These are phyloP conservation scores for Monilinia fructicola DNA, from an alignment of 2,329 filamentous ascomycete species.

Conservation along the genomic window DNA sequence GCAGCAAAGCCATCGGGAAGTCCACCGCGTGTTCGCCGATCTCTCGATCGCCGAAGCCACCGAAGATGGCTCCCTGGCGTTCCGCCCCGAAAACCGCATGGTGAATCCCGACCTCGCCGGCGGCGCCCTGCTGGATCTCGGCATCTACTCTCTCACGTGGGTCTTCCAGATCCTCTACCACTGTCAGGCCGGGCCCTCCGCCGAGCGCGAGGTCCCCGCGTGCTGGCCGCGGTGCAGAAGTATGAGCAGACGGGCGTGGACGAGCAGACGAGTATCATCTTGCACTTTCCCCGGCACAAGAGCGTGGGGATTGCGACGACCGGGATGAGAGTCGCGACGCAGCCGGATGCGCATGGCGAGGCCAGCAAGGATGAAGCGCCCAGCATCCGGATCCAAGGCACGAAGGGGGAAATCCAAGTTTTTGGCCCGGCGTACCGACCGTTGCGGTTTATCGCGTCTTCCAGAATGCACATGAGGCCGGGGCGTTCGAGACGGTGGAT, in stretches of 20 bases:
- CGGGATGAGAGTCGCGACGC: constrained; percentile 48
- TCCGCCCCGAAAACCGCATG: constrained; percentile 56
- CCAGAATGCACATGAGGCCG: constrained; percentile 36
- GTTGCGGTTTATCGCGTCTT: constrained; percentile 53
- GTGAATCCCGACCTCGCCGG: constrained; percentile 68
- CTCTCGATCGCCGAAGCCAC: constrained; percentile 50
- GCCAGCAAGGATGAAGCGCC: constrained; percentile 53
- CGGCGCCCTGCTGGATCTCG: constrained; percentile 65
- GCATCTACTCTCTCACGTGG: constrained; percentile 70
- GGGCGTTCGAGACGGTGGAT: constrained; percentile 38
- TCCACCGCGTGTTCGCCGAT: constrained; percentile 46
- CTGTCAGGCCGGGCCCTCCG: constrained; percentile 47
- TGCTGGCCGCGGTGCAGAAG: constrained; percentile 57
- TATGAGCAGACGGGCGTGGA: constrained; percentile 62
- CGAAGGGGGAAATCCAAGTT: constrained; percentile 66
- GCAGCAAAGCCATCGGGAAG: constrained; percentile 44
- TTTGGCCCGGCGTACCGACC: constrained; percentile 60
- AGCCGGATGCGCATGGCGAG: constrained; percentile 48
- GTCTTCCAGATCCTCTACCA: constrained; percentile 71
- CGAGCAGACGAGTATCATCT: constrained; percentile 61
- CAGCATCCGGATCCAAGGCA: constrained; percentile 62
- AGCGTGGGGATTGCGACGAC: constrained; percentile 63
- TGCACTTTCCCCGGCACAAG: constrained; percentile 58
- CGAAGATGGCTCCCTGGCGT: constrained; percentile 50
- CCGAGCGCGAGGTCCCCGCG: constrained; percentile 48